Base-by-base conservation (phyloP, 2,329 filamentous ascomycete species). In the Paecilomyces dactylethromorphus region DNA sequence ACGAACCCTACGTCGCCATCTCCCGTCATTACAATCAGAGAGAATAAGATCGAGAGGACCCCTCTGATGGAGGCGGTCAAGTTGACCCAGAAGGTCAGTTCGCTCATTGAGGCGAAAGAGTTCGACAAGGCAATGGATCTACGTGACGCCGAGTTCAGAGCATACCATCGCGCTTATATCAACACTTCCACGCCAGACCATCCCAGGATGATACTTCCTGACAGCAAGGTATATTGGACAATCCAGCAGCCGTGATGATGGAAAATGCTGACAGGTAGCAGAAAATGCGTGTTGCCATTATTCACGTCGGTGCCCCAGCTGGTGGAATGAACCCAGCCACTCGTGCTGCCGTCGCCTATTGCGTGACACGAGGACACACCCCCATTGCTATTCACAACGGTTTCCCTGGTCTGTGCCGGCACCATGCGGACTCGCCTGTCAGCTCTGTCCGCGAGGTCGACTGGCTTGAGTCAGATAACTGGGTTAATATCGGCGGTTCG, bases 321-420 rank as follows among this genome's bases (percentile, higher is more conserved):
- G 94, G 94, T 74, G 94, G 94, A 68, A 97, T 99, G 90, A 99
- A 99, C 76, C 92, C 93, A 29, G 94, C 94, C 50, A 94, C 95
- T 21, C 87, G 94, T 65, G 93, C 91, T 31, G 93, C 91, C 13
- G 92, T 97, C 18, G 91, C 92, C 32, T 97, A 97, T 80, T 97
- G 92, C 73, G 76, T 96, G 59, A 89, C 90, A 52, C 86, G 92
- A 60, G 94, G 94, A n/a, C 94, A 99, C 74, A 91, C 91, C 56
- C 90, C 94, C 3, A 75, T 97, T 68, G 93, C 91, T 18, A 92
- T 99, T 58, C 90, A 97, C 78, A 99, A 99, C 69, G 94, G 94
- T 26, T 99, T 99, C 76, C 91, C 94, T 32, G 94, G 94, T 15
- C 87, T 99, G 59, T 89, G 91, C 57, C 87, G 94, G 53, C 94